phyloP scores from a whole-genome alignment of 768 basidiomycete genomes.

The Flagelloscypha sp. region DNA sequence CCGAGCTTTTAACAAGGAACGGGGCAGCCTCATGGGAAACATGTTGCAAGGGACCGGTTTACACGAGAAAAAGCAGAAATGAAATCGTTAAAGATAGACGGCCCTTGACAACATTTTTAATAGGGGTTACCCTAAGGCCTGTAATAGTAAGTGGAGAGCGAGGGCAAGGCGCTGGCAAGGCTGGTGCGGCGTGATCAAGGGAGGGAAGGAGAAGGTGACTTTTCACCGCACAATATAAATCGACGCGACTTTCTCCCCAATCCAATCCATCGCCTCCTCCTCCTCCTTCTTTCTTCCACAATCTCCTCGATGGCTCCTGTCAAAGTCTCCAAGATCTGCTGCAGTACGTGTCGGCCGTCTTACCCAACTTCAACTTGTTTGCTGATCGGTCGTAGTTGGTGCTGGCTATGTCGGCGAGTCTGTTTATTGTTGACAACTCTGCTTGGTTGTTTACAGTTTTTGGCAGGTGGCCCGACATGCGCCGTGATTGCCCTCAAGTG shows the following conservation, averaged over 20 bases:
- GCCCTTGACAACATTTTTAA: too few species aligned
- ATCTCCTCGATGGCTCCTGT: conserved; percentile 24
- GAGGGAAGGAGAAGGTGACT: too few species aligned
- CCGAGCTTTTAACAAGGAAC: too few species aligned
- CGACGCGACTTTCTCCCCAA: conserved; percentile 7
- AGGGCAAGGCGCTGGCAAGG: too few species aligned
- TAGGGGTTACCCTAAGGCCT: too few species aligned
- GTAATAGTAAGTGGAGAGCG: too few species aligned
- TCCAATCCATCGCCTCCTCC: too few species aligned
- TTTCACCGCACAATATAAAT: conserved; percentile 7
- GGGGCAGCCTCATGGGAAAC: too few species aligned
- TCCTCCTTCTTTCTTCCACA: conserved; percentile 1
- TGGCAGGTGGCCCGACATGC: conserved; percentile 84
- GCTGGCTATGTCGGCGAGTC: conserved; percentile 87
- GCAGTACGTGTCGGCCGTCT: conserved; percentile 42
- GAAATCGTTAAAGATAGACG: too few species aligned
- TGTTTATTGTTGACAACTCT: conserved; percentile 5
- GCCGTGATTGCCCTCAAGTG: conserved; percentile 92
- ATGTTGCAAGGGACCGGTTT: too few species aligned
- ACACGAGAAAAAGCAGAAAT: too few species aligned
- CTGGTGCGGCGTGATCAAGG: too few species aligned
- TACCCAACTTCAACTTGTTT: conserved; percentile 1
- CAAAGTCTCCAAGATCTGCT: conserved; percentile 61
- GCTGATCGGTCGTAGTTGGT: conserved; percentile 43
- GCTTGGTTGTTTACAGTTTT: conserved; percentile 10